Base-by-base conservation (phyloP, 1,284 basidiomycete species). In the Coniferiporia weirii region DNA sequence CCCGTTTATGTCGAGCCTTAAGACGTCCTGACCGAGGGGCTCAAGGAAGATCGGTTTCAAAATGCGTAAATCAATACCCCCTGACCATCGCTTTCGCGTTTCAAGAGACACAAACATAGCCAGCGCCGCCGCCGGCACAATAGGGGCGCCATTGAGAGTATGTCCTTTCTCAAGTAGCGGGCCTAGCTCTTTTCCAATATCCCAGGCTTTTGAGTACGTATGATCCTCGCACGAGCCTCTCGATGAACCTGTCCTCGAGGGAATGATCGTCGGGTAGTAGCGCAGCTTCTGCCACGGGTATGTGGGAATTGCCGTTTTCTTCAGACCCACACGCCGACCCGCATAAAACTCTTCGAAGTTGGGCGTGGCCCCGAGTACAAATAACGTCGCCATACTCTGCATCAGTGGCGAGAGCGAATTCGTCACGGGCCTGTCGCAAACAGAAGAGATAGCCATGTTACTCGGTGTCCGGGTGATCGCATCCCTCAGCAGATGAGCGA, bases 221-320 rank as follows among this genome's bases (percentile, higher is more conserved):
- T 45, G 36, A 19, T 17, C 27, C 2, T 20, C 27, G 4, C 48
- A 5, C 13, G 36, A 19, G 13, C 51, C 46, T 9, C 51, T 57
- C 12, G 47, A 47, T 20, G 49, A 57, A 19, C 36, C 54, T 12
- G 56, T 55, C 13, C 54, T 54, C 46, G 69, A 68, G 1, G 69
- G 65, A 45, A 71, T 64, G 54, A 66, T 69, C 10, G 68, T 60
- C 6, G 72, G 72, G 50, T 71, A 74, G 56, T 71, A 69, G 19
- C 70, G 67, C 10, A 70, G 64, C n/a, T 70, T 69, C 62, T 73
- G 71, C 68, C 71, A 74, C 1, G 72, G 72, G 58, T 74, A 74
- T 1, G 71, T 73, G 0, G 72, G 72, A 38, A 73, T 55, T 27
- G 65, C 61, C 5, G 67, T 69, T 62, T 67, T 72, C 27, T 56